These are phyloP conservation scores for Aspergillus luchuensis DNA, from an alignment of 2,329 filamentous ascomycete species.

Conservation along the genomic window DNA sequence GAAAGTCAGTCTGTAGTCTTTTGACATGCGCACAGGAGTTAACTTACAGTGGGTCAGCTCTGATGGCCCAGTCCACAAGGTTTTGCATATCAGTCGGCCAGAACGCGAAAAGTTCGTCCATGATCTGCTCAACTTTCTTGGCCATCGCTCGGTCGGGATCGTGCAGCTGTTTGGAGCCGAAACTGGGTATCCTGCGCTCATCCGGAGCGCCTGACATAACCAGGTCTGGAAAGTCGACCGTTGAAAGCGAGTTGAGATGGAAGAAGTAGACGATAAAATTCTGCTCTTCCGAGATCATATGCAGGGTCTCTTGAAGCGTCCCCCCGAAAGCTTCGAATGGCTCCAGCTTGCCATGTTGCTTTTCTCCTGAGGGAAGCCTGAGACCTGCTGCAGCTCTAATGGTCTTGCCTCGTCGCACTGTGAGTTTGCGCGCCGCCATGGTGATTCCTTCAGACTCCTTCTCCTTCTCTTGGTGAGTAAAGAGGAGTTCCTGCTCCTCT, in stretches of 20 bases:
- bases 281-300: constrained; percentile 86
- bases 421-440: constrained; percentile 81
- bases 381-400: constrained; percentile 49
- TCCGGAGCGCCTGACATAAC: constrained; percentile 68
- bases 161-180: constrained; percentile 74
- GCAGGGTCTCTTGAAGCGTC: constrained; percentile 77
- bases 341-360: constrained; percentile 65
- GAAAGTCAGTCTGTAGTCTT: constrained; percentile 20
- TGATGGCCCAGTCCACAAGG: constrained; percentile 80
- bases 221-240: constrained; percentile 78
- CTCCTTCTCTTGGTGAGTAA: constrained; percentile 87
- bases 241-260: constrained; percentile 83
- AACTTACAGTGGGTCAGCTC: constrained; percentile 77
- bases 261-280: constrained; percentile 98
- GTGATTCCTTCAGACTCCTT: constrained; percentile 69
- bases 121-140: constrained; percentile 78
- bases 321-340: constrained; percentile 80
- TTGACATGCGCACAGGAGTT: not conserved
- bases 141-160: constrained; percentile 87
- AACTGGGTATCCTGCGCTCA: constrained; percentile 69
- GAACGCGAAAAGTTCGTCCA: constrained; percentile 86
- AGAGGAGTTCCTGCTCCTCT: constrained; percentile 82
- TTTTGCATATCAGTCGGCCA: constrained; percentile 75
- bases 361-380: constrained; percentile 50
- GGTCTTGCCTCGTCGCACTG: constrained; percentile 91